phyloP scores from a whole-genome alignment of 805 yeast genomes.

The Teunomyces panamensis region DNA sequence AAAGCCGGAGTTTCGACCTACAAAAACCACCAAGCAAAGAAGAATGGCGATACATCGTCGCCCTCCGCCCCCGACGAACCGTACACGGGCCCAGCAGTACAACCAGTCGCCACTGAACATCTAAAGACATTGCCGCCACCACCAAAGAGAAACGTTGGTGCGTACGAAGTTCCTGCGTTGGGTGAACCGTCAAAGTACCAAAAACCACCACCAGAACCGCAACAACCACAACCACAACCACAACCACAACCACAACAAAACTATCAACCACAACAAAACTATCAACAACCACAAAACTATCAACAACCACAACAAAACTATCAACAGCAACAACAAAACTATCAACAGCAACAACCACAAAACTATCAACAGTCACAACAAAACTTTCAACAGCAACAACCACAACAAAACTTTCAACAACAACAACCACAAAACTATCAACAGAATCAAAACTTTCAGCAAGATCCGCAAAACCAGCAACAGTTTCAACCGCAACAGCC shows the following conservation, averaged over 20 bases:
- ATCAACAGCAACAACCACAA: conserved; percentile 1
- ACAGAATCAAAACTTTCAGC: background rate
- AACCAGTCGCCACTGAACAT: conserved; percentile 17
- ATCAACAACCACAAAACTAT: conserved; percentile 1
- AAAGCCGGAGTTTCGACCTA: conserved; percentile 53
- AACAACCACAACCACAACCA: background rate
- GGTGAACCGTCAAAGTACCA: conserved; percentile 12
- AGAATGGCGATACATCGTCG: conserved; percentile 15
- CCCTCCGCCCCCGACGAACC: background rate
- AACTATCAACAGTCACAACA: background rate
- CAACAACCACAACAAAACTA: conserved; percentile 9
- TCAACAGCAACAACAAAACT: conserved; percentile 8
- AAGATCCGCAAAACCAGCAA: conserved; percentile 1
- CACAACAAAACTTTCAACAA: background rate
- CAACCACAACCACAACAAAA: background rate
- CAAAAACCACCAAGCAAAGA: conserved; percentile 36
- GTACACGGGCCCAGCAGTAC: conserved; percentile 11
- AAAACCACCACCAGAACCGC: conserved; percentile 1
- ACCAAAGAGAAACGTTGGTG: conserved; percentile 40
- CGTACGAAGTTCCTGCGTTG: conserved; percentile 19
- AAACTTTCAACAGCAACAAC: background rate
- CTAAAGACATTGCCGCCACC: conserved; percentile 42
- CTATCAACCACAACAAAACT: background rate
- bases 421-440: conserved; percentile 1
- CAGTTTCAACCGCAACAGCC: background rate